These are phyloP conservation scores for Globomyces sp. DNA, from an alignment of 371 early-diverging fungal species.

Conservation along the genomic window DNA sequence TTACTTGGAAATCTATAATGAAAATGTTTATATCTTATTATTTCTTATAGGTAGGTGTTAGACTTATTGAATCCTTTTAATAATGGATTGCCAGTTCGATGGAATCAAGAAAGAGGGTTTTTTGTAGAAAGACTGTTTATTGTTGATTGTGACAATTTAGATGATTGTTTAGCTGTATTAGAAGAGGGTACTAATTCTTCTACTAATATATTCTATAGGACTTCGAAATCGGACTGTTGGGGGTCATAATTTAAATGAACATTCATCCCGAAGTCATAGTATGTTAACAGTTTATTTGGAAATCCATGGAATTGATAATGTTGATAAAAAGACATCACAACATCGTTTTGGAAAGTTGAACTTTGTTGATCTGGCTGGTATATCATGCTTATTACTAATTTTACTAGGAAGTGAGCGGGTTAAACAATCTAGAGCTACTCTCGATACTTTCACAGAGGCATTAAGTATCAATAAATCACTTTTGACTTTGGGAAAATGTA, in stretches of 20 bases:
- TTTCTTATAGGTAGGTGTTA: conserved; percentile 32
- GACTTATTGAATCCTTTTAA: conserved; percentile 47
- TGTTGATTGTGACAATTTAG: conserved; percentile 46
- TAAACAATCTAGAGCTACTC: conserved; percentile 88
- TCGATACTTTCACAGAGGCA: conserved; percentile 70
- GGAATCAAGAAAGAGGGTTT: conserved; percentile 42
- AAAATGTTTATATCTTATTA: conserved; percentile 38
- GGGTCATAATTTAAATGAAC: conserved; percentile 92
- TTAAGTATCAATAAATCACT: conserved; percentile 91
- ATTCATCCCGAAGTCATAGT: conserved; percentile 88
- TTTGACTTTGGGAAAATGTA: conserved; percentile 79
- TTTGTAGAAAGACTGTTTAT: conserved; percentile 52
- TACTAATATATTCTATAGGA: conserved; percentile 19
- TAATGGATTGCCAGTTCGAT: conserved; percentile 43
- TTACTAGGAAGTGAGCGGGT: conserved; percentile 51
- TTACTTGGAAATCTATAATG: conserved; percentile 69
- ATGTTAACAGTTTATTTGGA: conserved; percentile 54
- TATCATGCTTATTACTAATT: conserved; percentile 3
- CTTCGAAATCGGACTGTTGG: conserved; percentile 77
- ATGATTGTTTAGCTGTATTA: conserved; percentile 50
- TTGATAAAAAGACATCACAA: conserved; percentile 35
- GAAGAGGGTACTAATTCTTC: conserved; percentile 45
- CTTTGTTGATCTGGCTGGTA: conserved; percentile 99
- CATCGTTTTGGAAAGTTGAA: conserved; percentile 76
- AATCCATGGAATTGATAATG: conserved; percentile 15